Evolutionary conservation across 179 eudicot genomes (phyloP).

Genomic region (Silene vulgaris): DNA sequence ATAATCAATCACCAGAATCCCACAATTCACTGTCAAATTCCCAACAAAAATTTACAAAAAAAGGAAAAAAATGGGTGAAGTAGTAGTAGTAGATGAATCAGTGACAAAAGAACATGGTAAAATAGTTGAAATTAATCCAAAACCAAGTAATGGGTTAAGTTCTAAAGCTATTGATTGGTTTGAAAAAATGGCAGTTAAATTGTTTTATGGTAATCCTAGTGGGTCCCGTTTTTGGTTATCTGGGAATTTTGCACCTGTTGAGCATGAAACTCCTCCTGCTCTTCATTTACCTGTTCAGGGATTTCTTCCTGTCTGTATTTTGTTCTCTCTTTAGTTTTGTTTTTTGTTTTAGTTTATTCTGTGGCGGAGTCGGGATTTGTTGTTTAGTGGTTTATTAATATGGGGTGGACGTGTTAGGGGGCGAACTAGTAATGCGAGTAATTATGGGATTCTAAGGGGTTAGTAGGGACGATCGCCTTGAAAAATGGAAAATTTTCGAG

Average conservation of each 20-base stretch:
- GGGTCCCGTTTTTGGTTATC: slow-evolving; percentile 53
- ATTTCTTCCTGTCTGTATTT: slow-evolving; percentile 56
- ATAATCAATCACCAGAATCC: too few species aligned
- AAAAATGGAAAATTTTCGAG: too few species aligned
- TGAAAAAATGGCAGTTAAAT: slow-evolving; percentile 58
- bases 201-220: slow-evolving; percentile 45
- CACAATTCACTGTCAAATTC: too few species aligned
- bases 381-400: background rate
- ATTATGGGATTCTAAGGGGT: too few species aligned
- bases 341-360: background rate
- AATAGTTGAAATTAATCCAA: slow-evolving; percentile 61
- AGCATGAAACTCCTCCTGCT: slow-evolving; percentile 76
- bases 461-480: too few species aligned
- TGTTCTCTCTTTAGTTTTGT: background rate
- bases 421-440: too few species aligned
- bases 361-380: background rate
- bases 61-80: slow-evolving; percentile 12
- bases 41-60: background rate
- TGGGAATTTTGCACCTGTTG: slow-evolving; percentile 74
- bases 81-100: slow-evolving; percentile 12
- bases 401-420: background rate
- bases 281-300: slow-evolving; percentile 61
- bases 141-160: slow-evolving; percentile 51
- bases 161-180: slow-evolving; percentile 68
- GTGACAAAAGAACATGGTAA: slow-evolving; percentile 8